Evolutionary conservation across 2,329 filamentous ascomycete genomes (phyloP), one percentile per base, ranked within the genome.

Genomic region (Pseudogymnoascus sp.): DNA sequence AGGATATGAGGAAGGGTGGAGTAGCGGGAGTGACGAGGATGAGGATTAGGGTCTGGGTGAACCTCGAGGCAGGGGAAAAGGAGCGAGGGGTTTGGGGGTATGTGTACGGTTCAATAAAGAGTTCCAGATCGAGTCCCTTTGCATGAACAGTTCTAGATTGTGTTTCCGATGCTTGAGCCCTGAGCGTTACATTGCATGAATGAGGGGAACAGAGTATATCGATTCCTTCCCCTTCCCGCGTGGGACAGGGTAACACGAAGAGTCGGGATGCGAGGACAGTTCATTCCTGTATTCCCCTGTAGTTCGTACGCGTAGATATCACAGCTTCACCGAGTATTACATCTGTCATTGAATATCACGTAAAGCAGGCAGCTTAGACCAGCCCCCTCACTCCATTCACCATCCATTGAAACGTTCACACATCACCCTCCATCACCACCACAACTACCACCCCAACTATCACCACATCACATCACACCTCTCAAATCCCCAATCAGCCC

Each of bases 1-100:
- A 70, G 90, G 90, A 64, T 97, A 97, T 73, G 86, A 91, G 68
- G 90, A 94, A 65, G 91, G 91, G 1, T 96, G 91, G 90, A 86
- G 85, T 11, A 91, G 88, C 69, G 91, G 86, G 23, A 88, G 84
- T 63, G 89, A 90, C 68, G 81, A 85, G 7, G 87, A 84, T 19
- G 86, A 91, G 63, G 87, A 91, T 65, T 70, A 52, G 45, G 26
- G 23, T 14, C n/a, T 31, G 8, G 3, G 14, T 31, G 26, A 52
- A 4, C 2, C n/a, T 3, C 10, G 43, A 10, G 23, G 23, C 10
- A 16, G 43, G 43, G n/a, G n/a, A 52, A 6, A 14, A 23, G 7
- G 21, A 3, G 3, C 11, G 14, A 29, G 45, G 45, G 45, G 41
- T 45, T 45, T 26, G 19, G 41, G 41, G 41, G 4, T 19, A 43